Evolutionary conservation across 352 stramenopile species (phyloP).

Genomic region (Phytophthora europaea): DNA sequence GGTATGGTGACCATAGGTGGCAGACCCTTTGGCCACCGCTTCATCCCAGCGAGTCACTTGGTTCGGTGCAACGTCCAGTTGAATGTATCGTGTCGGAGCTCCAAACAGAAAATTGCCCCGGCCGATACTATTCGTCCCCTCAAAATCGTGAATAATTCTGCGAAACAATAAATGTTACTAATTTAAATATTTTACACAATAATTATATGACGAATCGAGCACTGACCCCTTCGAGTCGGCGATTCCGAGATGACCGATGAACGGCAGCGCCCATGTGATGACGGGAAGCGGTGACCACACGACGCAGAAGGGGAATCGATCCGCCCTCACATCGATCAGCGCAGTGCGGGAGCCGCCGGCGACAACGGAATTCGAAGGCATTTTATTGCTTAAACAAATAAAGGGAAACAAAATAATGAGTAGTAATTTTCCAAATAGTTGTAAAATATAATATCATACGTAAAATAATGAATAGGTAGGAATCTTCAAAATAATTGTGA

Average conservation of each 20-base stretch:
- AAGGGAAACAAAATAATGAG: too few species aligned
- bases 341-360: neutral
- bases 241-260: conserved; percentile 96
- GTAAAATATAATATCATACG: too few species aligned
- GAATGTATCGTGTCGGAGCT: conserved; percentile 86
- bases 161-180: conserved; percentile 11
- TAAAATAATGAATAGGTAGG: too few species aligned
- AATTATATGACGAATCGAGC: neutral
- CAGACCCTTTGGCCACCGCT: conserved; percentile 86
- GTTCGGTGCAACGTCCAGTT: conserved; percentile 54
- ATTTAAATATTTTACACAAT: neutral
- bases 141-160: conserved; percentile 96
- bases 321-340: conserved; percentile 33
- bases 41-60: conserved; percentile 89
- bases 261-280: conserved; percentile 93
- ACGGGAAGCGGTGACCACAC: conserved; percentile 91
- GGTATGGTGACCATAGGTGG: conserved; percentile 91
- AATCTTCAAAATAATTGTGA: too few species aligned
- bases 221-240: conserved; percentile 81
- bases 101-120: conserved; percentile 90
- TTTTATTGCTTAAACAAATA: neutral
- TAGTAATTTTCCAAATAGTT: too few species aligned
- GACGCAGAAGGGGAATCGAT: conserved; percentile 91
- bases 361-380: neutral
- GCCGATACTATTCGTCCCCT: conserved; percentile 92